These are phyloP conservation scores for Cercospora berteroae DNA, from an alignment of 2,329 filamentous ascomycete genomes.

Conservation along the genomic window DNA sequence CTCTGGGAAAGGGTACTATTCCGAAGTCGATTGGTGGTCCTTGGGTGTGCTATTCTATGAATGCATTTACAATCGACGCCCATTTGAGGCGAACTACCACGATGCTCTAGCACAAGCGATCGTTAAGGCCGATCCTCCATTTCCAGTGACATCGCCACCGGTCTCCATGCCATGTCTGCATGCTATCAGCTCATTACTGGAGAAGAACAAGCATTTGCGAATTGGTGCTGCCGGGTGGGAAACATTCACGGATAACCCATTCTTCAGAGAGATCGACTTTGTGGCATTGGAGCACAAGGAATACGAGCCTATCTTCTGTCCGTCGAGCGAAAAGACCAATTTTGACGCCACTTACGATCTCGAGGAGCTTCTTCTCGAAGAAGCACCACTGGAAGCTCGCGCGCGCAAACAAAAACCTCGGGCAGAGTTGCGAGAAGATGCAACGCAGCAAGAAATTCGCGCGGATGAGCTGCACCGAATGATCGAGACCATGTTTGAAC, in stretches of 20 bases:
- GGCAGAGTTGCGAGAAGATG: constrained; percentile 87
- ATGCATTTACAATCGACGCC: constrained; percentile 98
- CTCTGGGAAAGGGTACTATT: constrained; percentile 80
- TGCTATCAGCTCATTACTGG: constrained; percentile 79
- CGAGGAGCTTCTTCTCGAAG: constrained; percentile 88
- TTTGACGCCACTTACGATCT: constrained; percentile 98
- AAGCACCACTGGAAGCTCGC: constrained; percentile 89
- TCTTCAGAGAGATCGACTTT: constrained; percentile 86
- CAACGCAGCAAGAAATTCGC: constrained; percentile 88
- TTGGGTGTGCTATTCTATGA: constrained; percentile 98
- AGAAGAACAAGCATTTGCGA: constrained; percentile 73
- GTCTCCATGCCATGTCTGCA: constrained; percentile 86
- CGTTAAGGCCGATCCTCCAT: constrained; percentile 76
- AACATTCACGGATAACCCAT: constrained; percentile 81
- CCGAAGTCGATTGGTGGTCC: constrained; percentile 97
- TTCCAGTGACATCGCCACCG: constrained; percentile 86
- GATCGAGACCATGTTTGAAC: constrained; percentile 90
- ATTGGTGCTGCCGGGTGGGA: constrained; percentile 82
- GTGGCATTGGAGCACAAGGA: constrained; percentile 78
- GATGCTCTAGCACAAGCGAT: constrained; percentile 77
- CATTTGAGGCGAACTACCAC: constrained; percentile 88
- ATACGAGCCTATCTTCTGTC: constrained; percentile 85
- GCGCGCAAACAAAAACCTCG: constrained; percentile 91
- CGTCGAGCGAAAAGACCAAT: constrained; percentile 96
- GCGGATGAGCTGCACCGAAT: constrained; percentile 91